Percentiles rank a stretch among this genome's conserved stretches.
Conservation (phyloP, 495 filamentous ascomycete species). For the Amphirosellinia nigrospora region DNA sequence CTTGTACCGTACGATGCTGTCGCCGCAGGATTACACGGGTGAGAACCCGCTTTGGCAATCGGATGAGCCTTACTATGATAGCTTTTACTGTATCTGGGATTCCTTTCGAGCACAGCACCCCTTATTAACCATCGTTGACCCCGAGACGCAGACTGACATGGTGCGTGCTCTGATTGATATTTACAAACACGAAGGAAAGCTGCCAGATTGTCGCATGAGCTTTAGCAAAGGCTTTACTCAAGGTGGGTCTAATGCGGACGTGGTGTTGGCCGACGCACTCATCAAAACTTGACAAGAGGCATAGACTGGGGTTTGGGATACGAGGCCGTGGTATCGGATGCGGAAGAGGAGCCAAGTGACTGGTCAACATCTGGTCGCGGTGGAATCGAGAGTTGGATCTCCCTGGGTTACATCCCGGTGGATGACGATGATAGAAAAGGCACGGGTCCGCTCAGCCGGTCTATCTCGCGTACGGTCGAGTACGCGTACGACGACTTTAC, state of each 20-base stretch:
- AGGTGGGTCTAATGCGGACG: constrained; percentile 77
- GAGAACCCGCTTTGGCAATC: constrained; percentile 77
- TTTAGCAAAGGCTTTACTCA: constrained; percentile 74
- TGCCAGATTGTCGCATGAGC: constrained; percentile 64
- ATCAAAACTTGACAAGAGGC: constrained; percentile 65
- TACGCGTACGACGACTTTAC: constrained; percentile 78
- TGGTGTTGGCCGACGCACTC: constrained; percentile 70
- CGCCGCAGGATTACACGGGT: constrained; percentile 75
- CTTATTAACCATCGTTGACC: constrained; percentile 71
- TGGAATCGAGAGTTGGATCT: constrained; percentile 65
- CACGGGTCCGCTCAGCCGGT: constrained; percentile 64
- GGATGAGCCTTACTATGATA: constrained; percentile 76
- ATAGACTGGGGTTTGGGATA: constrained; percentile 74
- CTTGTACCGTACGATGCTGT: constrained; percentile 67
- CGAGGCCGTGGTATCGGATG: constrained; percentile 72
- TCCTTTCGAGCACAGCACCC: constrained; percentile 74
- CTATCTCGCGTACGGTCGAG: constrained; percentile 70
- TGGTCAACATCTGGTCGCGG: constrained; percentile 72
- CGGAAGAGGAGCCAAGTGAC: constrained; percentile 68
- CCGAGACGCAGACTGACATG: constrained; percentile 68
- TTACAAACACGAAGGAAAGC: constrained; percentile 68
- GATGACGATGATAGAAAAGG: constrained; percentile 67
- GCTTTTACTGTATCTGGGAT: constrained; percentile 79
- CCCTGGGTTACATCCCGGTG: constrained; percentile 64
- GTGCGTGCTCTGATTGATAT: constrained; percentile 70